Conservation (phyloP, 805 yeast species). For the Schwanniomyces occidentalis region DNA sequence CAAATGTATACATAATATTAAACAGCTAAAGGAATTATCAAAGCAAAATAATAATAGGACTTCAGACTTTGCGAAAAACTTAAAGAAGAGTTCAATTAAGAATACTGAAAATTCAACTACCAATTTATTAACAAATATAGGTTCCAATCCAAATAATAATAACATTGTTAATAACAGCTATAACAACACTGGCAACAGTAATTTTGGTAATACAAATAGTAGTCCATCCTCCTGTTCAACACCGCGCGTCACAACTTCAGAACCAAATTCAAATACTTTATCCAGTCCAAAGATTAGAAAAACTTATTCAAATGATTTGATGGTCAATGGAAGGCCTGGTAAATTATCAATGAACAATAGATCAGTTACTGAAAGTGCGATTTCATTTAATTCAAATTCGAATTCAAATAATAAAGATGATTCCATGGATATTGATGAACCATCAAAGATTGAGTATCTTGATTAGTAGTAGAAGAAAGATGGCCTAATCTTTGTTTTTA, state of each 20-base stretch:
- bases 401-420: slow-evolving; percentile 8
- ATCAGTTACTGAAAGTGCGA: slow-evolving; percentile 36
- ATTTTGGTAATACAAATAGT: slow-evolving; percentile 9
- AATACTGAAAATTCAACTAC: slow-evolving; percentile 14
- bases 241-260: slow-evolving; percentile 14
- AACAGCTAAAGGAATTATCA: slow-evolving; percentile 58
- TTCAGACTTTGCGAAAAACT: slow-evolving; percentile 46
- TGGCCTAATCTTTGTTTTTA: not conserved
- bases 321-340: slow-evolving; percentile 26
- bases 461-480: slow-evolving; percentile 7
- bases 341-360: slow-evolving; percentile 28
- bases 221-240: slow-evolving; percentile 14
- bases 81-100: slow-evolving; percentile 37
- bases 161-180: slow-evolving; percentile 4
- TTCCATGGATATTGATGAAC: slow-evolving; percentile 17
- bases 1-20: slow-evolving; percentile 74
- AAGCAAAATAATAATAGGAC: slow-evolving; percentile 45
- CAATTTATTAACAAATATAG: slow-evolving; percentile 12
- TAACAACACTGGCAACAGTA: slow-evolving; percentile 7
- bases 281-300: slow-evolving; percentile 24
- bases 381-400: slow-evolving; percentile 10
- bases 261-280: slow-evolving; percentile 11
- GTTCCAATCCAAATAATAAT: slow-evolving; percentile 13
- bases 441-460: slow-evolving; percentile 17
- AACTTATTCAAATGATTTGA: slow-evolving; percentile 31